These are phyloP conservation scores for Komagataella populi DNA, from an alignment of 805 yeast genomes.

Conservation along the genomic window DNA sequence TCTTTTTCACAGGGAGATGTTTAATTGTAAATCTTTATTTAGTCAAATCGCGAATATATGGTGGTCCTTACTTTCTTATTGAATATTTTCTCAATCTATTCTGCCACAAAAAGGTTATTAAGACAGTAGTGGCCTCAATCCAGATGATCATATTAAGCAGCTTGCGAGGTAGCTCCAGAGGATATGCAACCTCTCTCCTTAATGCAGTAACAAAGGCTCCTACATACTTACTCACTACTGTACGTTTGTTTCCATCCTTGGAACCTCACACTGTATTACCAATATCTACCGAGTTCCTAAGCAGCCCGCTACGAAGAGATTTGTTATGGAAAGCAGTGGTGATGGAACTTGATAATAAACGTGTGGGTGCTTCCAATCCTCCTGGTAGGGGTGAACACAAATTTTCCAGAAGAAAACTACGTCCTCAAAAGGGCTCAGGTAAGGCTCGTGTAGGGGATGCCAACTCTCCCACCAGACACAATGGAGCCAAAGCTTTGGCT, in stretches of 20 bases:
- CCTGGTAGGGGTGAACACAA: slow-evolving; percentile 81
- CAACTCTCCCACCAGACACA: slow-evolving; percentile 82
- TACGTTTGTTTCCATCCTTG: slow-evolving; percentile 79
- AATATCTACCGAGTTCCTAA: slow-evolving; percentile 56
- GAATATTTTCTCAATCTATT: too few species aligned
- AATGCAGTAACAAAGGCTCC: slow-evolving; percentile 34
- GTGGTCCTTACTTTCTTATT: too few species aligned
- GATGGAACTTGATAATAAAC: slow-evolving; percentile 75
- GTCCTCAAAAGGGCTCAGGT: slow-evolving; percentile 91
- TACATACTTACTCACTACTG: slow-evolving; percentile 58
- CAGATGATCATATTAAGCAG: background rate
- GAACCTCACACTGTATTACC: slow-evolving; percentile 76
- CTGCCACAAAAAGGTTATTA: too few species aligned
- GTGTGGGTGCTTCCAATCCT: slow-evolving; percentile 84
- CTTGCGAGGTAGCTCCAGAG: background rate
- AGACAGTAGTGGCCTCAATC: background rate
- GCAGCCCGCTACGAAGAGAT: slow-evolving; percentile 77
- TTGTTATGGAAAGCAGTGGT: slow-evolving; percentile 89
- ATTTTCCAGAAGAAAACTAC: slow-evolving; percentile 68
- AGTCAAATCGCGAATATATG: background rate
- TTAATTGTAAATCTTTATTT: background rate
- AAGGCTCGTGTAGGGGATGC: slow-evolving; percentile 93
- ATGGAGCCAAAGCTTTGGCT: slow-evolving; percentile 84
- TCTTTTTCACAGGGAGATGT: background rate
- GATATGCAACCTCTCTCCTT: slow-evolving; percentile 7